These are phyloP conservation scores for Hapsidospora chrysogenum DNA, from an alignment of 495 filamentous ascomycete genomes.

Conservation along the genomic window DNA sequence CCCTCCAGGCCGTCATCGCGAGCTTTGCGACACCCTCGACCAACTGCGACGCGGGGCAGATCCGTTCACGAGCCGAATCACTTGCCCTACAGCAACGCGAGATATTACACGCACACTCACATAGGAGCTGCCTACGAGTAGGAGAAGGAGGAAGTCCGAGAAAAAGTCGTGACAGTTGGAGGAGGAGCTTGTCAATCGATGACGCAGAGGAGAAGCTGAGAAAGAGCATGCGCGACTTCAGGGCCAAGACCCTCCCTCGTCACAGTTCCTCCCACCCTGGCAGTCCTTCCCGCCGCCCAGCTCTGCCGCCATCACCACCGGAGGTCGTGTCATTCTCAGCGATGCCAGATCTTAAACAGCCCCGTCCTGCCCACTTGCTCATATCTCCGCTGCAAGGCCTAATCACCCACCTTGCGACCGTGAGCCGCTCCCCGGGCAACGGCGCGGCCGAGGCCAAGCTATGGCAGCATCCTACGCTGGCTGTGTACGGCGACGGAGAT, in stretches of 20 bases:
- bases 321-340: background rate
- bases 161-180: constrained; percentile 12
- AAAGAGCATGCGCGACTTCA: constrained; percentile 22
- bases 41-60: constrained; percentile 43
- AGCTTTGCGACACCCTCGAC: constrained; percentile 34
- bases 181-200: constrained; percentile 8
- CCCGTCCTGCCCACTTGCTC: constrained; percentile 49
- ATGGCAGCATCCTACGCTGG: constrained; percentile 41
- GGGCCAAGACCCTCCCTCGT: constrained; percentile 16
- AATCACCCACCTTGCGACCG: constrained; percentile 37
- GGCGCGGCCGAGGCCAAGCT: constrained; percentile 32
- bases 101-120: constrained; percentile 7
- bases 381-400: constrained; percentile 65
- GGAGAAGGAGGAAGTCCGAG: constrained; percentile 21
- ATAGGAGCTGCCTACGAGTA: constrained; percentile 12
- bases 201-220: constrained; percentile 19
- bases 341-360: constrained; percentile 8
- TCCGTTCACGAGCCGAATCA: constrained; percentile 46
- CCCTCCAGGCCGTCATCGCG: constrained; percentile 36
- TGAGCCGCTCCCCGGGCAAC: constrained; percentile 20
- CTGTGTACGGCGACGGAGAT: constrained; percentile 66
- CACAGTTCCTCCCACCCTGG: constrained; percentile 1
- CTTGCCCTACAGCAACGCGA: constrained; percentile 38
- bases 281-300: background rate
- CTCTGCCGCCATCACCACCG: too few species aligned